Evolutionary conservation across 352 stramenopile species (phyloP), one percentile per base, ranked within the genome.

Genomic region (Pythium graminicola): DNA sequence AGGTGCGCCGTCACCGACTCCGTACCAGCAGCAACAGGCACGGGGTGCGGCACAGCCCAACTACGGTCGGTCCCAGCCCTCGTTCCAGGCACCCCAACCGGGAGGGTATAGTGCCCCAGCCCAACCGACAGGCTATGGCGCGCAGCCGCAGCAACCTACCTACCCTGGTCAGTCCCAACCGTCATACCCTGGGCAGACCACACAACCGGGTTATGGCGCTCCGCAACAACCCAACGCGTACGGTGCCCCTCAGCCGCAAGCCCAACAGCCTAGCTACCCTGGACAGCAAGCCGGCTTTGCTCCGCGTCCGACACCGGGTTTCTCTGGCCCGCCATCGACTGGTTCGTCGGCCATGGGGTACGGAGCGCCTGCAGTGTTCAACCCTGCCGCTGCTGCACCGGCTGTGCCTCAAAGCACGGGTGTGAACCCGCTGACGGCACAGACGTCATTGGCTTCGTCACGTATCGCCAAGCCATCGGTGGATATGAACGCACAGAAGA

Each of bases 391-490:
- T 11, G 51, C 57, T 5, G 35, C 65, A 52, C 6, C 45, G 11
- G 38, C 19, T 23, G 54, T 77, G 10, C 71, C 76, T 28, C 75
- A 88, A 64, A 66, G 69, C 62, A 84, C 70, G 41, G 81, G 77
- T 19, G 71, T 91, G 64, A 89, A 91, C 64, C 64, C 76, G 27
- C 51, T 91, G 52, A 59, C 72, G 20, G 75, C 75, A 14, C 71
- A 73, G 29, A 60, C 62, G 19, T 74, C 69, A 28, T 54, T 85
- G 28, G 67, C 67, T 8, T 90, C 83, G 36, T 87, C 83, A 16
- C 81, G 81, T 31, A 92, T 93, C 55, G 65, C 74, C 11, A 93
- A 81, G 47, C 76, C 75, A 13, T 86, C 80, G 39, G 83, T 91
- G 54, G 79, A 94, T 60, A 89, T 94, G 64, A 74, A 55, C 35